phyloP scores from a whole-genome alignment of 2,329 filamentous ascomycete genomes.

The Rhynchosporium secalis region DNA sequence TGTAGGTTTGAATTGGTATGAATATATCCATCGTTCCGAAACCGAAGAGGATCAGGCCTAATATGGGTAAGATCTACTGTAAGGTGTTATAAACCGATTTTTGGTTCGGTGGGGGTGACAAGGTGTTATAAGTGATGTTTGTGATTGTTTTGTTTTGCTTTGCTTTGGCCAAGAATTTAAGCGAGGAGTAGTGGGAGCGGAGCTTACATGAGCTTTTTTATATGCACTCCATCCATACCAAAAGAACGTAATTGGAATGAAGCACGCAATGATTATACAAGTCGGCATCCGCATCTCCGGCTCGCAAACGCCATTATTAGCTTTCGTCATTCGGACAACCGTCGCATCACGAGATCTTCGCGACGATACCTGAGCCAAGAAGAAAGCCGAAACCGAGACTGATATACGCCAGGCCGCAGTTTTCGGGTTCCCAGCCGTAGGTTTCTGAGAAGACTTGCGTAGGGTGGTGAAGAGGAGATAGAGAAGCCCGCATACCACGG shows the following conservation, averaged over 20 bases:
- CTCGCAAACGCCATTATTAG: conserved; percentile 42
- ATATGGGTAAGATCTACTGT: conserved; percentile 47
- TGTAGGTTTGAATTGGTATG: conserved; percentile 49
- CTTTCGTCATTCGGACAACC: conserved; percentile 48
- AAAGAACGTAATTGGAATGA: conserved; percentile 50
- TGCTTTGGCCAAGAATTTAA: conserved; percentile 29
- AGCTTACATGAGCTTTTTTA: conserved; percentile 45
- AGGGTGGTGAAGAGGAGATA: conserved; percentile 56
- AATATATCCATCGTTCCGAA: conserved; percentile 49
- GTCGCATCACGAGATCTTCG: conserved; percentile 46
- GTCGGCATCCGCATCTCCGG: conserved; percentile 43
- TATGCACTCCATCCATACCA: conserved; percentile 53
- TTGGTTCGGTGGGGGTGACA: background rate
- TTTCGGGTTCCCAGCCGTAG: conserved; percentile 46
- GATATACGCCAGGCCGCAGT: conserved; percentile 47
- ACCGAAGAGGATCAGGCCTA: conserved; percentile 47
- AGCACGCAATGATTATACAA: conserved; percentile 46
- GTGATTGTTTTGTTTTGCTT: background rate
- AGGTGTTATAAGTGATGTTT: background rate
- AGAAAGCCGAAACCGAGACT: conserved; percentile 46
- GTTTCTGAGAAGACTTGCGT: conserved; percentile 49
- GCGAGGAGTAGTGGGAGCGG: conserved; percentile 44
- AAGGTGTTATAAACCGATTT: background rate
- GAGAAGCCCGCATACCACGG: conserved; percentile 53
- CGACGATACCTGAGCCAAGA: conserved; percentile 45